Evolutionary conservation across 306 rosid species (phyloP).

Genomic region (Cicer arietinum): DNA sequence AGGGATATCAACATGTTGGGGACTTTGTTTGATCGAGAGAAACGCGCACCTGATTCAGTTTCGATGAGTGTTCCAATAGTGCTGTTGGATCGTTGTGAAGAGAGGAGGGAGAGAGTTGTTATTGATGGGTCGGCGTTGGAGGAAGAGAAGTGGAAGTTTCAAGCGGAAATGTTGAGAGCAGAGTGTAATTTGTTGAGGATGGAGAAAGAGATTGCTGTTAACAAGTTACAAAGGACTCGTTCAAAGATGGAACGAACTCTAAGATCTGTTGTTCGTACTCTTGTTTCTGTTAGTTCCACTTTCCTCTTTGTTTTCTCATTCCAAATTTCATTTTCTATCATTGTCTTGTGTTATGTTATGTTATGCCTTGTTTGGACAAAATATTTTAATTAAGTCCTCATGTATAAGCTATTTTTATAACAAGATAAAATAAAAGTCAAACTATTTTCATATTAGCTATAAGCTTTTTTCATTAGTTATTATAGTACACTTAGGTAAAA

Average conservation of each 20-base stretch:
- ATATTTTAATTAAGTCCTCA: no score
- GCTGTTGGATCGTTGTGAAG: conserved; percentile 54
- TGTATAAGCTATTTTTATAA: no score
- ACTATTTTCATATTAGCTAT: no score
- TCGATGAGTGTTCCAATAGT: conserved; percentile 53
- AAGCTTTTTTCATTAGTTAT: no score
- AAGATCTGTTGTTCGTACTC: conserved; percentile 69
- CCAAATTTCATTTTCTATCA: not conserved
- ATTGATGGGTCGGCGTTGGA: conserved; percentile 45
- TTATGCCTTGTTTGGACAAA: no score
- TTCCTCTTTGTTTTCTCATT: not conserved
- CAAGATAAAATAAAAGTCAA: no score
- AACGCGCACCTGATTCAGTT: conserved; percentile 40
- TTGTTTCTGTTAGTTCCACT: conserved; percentile 68
- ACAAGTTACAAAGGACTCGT: conserved; percentile 66
- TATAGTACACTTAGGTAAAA: no score
- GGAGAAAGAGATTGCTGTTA: conserved; percentile 81
- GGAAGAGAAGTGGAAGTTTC: conserved; percentile 90
- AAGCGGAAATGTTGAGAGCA: conserved; percentile 90
- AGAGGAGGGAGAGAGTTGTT: conserved; percentile 70
- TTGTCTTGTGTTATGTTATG: not conserved
- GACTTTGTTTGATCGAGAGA: conserved; percentile 71
- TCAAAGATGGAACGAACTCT: conserved; percentile 66
- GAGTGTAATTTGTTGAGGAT: conserved; percentile 92
- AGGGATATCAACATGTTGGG: conserved; percentile 54